Conservation (phyloP, 805 yeast species). For the Tetrapisispora arboricola region DNA sequence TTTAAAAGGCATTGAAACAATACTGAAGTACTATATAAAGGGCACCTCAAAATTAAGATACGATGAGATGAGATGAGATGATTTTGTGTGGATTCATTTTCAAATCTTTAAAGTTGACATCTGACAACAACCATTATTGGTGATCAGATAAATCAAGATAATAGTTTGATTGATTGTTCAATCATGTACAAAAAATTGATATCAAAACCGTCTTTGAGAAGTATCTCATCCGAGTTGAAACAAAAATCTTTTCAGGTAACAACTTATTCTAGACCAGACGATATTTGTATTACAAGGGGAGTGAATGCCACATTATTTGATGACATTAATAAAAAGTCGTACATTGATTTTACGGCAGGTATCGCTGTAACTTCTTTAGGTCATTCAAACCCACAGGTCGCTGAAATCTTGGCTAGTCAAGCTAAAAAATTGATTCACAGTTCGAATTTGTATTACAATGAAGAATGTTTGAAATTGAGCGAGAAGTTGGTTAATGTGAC, state of each 20-base stretch:
- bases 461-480: conserved; percentile 74
- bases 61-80: conserved; percentile 2
- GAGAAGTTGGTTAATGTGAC: conserved; percentile 63
- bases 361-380: conserved; percentile 96
- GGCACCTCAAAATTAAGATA: neutral
- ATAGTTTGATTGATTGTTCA: no score
- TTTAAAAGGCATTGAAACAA: no score
- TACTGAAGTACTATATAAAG: neutral
- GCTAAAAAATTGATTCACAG: conserved; percentile 65
- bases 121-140: no score
- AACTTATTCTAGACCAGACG: conserved; percentile 68
- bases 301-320: conserved; percentile 76
- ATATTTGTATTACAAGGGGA: conserved; percentile 66
- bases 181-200: conserved; percentile 15
- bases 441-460: conserved; percentile 76
- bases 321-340: conserved; percentile 56
- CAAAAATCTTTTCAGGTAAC: conserved; percentile 41
- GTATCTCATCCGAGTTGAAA: conserved; percentile 8
- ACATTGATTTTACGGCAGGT: conserved; percentile 89
- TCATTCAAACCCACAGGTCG: conserved; percentile 66
- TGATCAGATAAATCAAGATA: no score
- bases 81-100: neutral
- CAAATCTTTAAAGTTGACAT: no score
- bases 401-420: conserved; percentile 65
- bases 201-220: conserved; percentile 8